A percentile compares a stretch with the other conserved stretches of the same genome.
Conservation (phyloP, 352 stramenopile species). For the Globisporangium uncinulatum region DNA sequence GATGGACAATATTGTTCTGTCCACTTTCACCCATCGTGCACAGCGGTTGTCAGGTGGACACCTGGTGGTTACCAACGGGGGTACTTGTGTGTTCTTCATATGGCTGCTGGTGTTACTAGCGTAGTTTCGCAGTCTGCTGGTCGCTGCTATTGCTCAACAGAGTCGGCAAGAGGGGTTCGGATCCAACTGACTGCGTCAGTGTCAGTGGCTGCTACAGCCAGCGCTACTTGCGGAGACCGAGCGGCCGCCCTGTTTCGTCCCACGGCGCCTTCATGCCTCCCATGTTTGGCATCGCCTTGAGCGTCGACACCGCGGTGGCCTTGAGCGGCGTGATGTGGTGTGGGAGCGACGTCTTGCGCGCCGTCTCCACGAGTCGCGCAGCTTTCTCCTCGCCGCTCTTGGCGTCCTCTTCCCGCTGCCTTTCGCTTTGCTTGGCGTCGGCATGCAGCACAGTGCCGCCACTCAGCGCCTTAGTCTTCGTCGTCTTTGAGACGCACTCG, state of each 20-base stretch:
- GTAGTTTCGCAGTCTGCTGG: too few species aligned
- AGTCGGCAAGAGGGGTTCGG: not conserved
- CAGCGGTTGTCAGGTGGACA: conserved; percentile 2
- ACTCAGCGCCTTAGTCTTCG: conserved; percentile 6
- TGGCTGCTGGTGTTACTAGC: too few species aligned
- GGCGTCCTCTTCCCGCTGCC: conserved; percentile 51
- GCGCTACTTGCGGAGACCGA: conserved; percentile 59
- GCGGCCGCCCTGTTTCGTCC: conserved; percentile 64
- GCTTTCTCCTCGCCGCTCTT: conserved; percentile 40
- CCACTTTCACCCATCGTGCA: not conserved
- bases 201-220: too few species aligned
- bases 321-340: conserved; percentile 81
- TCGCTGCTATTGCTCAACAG: too few species aligned
- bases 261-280: conserved; percentile 65
- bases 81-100: too few species aligned
- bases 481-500: conserved; percentile 17
- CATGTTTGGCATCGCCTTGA: conserved; percentile 65
- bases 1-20: conserved; percentile 1
- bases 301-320: conserved; percentile 28
- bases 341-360: conserved; percentile 62
- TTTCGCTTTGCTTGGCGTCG: conserved; percentile 52
- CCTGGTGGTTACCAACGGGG: not conserved
- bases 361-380: conserved; percentile 26
- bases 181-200: not conserved
- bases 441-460: conserved; percentile 19